A percentile compares a stretch with the other conserved stretches of the same genome.
Evolutionary conservation across 371 early-diverging fungal species (phyloP).

Genomic region (Mucor lusitanicus): DNA sequence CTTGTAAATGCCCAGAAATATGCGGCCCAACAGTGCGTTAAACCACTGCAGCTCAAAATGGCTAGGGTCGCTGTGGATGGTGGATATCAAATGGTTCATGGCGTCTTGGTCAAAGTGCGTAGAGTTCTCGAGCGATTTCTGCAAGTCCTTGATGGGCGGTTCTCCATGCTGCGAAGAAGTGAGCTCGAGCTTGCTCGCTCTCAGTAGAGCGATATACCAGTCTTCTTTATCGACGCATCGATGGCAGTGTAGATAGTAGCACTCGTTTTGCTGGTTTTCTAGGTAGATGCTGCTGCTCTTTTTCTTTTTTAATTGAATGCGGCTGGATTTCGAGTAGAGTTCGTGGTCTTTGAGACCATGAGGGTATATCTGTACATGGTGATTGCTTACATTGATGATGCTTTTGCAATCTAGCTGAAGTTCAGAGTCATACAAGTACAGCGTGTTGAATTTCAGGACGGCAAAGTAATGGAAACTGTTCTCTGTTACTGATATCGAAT

Average conservation of each 20-base stretch:
- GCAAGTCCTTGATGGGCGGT: conserved; percentile 11
- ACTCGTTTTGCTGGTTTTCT: conserved; percentile 20
- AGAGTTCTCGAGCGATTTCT: conserved; percentile 29
- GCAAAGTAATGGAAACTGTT: conserved; percentile 54
- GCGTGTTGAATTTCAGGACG: conserved; percentile 76
- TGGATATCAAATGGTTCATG: conserved; percentile 53
- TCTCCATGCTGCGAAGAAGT: conserved; percentile 21
- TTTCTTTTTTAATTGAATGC: conserved; percentile 48
- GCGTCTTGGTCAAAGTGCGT: conserved; percentile 58
- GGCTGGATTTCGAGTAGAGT: conserved; percentile 54
- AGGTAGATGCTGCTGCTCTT: background rate
- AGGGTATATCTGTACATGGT: conserved; percentile 68
- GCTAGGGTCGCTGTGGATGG: conserved; percentile 55
- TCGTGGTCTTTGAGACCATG: conserved; percentile 62
- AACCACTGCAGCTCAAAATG: conserved; percentile 77
- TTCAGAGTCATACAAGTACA: conserved; percentile 85
- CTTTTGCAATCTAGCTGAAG: conserved; percentile 77
- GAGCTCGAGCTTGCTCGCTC: conserved; percentile 38
- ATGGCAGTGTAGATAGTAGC: conserved; percentile 60
- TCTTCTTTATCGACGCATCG: conserved; percentile 84
- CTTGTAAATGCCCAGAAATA: conserved; percentile 75
- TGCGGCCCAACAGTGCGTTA: conserved; percentile 84
- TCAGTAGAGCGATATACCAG: conserved; percentile 73
- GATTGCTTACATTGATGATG: conserved; percentile 69
- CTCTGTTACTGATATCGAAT: background rate